Conservation (phyloP, 2,329 filamentous ascomycete species). For the Neoarthrinium moseri region DNA sequence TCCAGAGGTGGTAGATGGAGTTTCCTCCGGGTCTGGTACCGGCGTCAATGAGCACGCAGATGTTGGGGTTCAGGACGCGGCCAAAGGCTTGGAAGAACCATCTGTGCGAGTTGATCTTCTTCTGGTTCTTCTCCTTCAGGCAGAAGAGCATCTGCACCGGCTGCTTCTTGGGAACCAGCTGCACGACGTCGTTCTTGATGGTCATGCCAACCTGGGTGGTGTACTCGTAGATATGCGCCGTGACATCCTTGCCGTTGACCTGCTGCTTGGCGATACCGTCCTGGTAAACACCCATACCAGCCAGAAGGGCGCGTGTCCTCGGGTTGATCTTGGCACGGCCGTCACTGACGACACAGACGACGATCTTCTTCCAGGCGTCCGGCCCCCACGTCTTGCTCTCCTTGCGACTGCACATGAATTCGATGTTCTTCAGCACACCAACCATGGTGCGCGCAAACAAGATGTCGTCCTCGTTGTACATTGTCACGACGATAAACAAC, state of each 20-base stretch:
- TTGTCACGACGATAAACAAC: constrained; percentile 93
- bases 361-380: constrained; percentile 97
- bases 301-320: constrained; percentile 82
- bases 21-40: constrained; percentile 92
- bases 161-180: constrained; percentile 79
- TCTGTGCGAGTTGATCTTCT: constrained; percentile 99
- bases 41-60: constrained; percentile 93
- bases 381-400: constrained; percentile 97
- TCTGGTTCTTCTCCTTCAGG: constrained; percentile 98
- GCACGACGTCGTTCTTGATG: constrained; percentile 86
- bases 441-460: constrained; percentile 98
- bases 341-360: constrained; percentile 94
- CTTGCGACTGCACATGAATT: constrained; percentile 89
- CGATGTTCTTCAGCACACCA: constrained; percentile 96
- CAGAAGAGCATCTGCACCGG: constrained; percentile 98
- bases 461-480: constrained; percentile 99
- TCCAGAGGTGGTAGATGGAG: constrained; percentile 98
- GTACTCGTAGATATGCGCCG: constrained; percentile 96
- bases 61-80: constrained; percentile 87
- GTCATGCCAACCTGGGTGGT: constrained; percentile 83
- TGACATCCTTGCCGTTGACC: constrained; percentile 94
- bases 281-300: constrained; percentile 94
- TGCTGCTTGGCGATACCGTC: constrained; percentile 98
- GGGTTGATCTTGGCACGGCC: constrained; percentile 91
- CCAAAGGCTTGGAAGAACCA: constrained; percentile 99